phyloP scores from a whole-genome alignment of 768 basidiomycete species.

The Gyrodon lividus region DNA sequence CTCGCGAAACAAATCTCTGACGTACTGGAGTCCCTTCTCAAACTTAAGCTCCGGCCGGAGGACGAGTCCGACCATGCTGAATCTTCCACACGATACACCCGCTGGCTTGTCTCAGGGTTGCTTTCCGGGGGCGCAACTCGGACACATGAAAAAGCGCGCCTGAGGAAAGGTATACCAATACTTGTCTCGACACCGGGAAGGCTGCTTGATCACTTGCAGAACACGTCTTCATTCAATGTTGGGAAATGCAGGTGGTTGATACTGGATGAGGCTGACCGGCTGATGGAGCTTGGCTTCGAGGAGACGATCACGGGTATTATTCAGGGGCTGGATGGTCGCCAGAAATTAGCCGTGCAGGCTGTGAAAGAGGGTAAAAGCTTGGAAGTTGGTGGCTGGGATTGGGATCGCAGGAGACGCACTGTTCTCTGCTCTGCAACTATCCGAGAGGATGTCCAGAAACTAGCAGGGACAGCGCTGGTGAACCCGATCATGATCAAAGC shows the following conservation, averaged over 20 bases:
- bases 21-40: constrained; percentile 81
- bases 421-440: constrained; percentile 97
- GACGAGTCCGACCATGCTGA: constrained; percentile 53
- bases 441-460: constrained; percentile 88
- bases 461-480: constrained; percentile 79
- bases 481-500: constrained; percentile 85
- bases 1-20: constrained; percentile 96
- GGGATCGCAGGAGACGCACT: constrained; percentile 74
- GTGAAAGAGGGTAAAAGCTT: constrained; percentile 61
- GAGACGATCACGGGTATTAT: constrained; percentile 92
- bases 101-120: constrained; percentile 93
- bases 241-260: constrained; percentile 96
- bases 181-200: constrained; percentile 95
- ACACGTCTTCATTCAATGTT: constrained; percentile 88
- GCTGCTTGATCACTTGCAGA: constrained; percentile 93
- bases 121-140: constrained; percentile 93
- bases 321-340: constrained; percentile 79
- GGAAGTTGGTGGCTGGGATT: constrained; percentile 86
- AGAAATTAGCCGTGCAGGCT: constrained; percentile 68
- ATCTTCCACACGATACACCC: constrained; percentile 52
- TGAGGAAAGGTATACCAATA: constrained; percentile 93
- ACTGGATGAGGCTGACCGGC: constrained; percentile 93
- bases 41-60: constrained; percentile 65
- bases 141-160: constrained; percentile 91
- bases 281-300: constrained; percentile 99